These are phyloP conservation scores for Ricinus communis DNA, from an alignment of 345 rosid species.

Conservation along the genomic window DNA sequence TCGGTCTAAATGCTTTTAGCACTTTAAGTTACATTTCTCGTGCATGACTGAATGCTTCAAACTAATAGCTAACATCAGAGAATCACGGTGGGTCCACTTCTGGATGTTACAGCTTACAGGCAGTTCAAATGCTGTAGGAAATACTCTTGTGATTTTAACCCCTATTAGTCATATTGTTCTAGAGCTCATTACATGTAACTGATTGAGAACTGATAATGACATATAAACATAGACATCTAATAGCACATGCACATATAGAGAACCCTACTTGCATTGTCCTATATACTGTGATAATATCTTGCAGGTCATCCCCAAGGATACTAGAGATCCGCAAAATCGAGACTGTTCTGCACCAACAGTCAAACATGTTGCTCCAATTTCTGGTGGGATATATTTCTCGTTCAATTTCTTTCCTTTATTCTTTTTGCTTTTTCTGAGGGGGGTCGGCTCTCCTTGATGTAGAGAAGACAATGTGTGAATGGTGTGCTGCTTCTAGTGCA, in stretches of 20 bases:
- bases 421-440: not conserved
- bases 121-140: not conserved
- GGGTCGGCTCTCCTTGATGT: too few relatives aligned
- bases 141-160: not conserved
- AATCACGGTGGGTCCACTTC: too few relatives aligned
- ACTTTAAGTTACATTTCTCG: not conserved
- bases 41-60: not conserved
- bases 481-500: not conserved
- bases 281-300: constrained; percentile 10
- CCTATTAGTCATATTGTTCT: not conserved
- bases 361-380: constrained; percentile 25
- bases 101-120: not conserved
- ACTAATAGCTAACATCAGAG: not conserved
- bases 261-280: not conserved
- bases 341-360: constrained; percentile 24
- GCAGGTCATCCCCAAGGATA: constrained; percentile 69
- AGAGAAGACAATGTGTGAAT: not conserved
- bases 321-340: constrained; percentile 17
- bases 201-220: not conserved
- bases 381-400: constrained; percentile 30
- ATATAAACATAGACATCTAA: not conserved
- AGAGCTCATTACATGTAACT: not conserved
- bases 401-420: not conserved
- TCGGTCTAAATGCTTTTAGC: not conserved
- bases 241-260: not conserved